These are phyloP conservation scores for Asterella californica DNA, from an alignment of 225 moss, liverwort and hornwort species.

Conservation along the genomic window DNA sequence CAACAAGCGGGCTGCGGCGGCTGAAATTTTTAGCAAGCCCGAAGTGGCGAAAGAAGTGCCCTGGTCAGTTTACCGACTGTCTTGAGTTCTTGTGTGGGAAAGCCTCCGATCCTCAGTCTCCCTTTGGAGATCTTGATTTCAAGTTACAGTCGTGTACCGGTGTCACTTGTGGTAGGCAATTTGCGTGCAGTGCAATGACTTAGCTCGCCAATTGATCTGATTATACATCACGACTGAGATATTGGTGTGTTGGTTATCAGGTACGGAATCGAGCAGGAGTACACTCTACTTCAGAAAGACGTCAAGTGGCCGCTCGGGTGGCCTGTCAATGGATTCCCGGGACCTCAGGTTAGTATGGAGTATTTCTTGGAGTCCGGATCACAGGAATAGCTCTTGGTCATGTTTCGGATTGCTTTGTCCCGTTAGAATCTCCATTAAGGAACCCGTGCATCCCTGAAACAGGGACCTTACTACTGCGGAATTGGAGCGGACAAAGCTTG, in stretches of 20 bases:
- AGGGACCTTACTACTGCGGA: constrained; percentile 60
- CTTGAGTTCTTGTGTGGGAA: neutral
- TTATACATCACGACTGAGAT: neutral
- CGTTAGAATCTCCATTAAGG: neutral
- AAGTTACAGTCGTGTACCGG: neutral
- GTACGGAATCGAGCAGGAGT: constrained; percentile 62
- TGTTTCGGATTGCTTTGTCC: neutral
- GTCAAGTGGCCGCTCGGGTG: constrained; percentile 55
- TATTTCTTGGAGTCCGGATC: neutral
- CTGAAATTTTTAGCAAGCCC: constrained; percentile 32
- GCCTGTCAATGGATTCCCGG: constrained; percentile 52
- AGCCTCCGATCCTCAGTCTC: neutral
- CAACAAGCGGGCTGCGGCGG: constrained; percentile 40
- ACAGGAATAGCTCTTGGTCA: neutral
- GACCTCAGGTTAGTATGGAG: constrained; percentile 34
- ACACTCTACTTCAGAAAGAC: constrained; percentile 48
- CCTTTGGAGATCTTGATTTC: no score
- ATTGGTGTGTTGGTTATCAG: constrained; percentile 21
- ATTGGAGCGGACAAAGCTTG: constrained; percentile 53
- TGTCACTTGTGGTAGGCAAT: neutral
- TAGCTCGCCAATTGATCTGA: neutral
- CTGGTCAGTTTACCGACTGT: constrained; percentile 26
- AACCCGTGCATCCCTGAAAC: neutral
- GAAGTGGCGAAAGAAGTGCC: constrained; percentile 39
- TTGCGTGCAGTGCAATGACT: neutral